Evolutionary conservation across 768 basidiomycete species (phyloP).

Genomic region (Suillus subluteus): DNA sequence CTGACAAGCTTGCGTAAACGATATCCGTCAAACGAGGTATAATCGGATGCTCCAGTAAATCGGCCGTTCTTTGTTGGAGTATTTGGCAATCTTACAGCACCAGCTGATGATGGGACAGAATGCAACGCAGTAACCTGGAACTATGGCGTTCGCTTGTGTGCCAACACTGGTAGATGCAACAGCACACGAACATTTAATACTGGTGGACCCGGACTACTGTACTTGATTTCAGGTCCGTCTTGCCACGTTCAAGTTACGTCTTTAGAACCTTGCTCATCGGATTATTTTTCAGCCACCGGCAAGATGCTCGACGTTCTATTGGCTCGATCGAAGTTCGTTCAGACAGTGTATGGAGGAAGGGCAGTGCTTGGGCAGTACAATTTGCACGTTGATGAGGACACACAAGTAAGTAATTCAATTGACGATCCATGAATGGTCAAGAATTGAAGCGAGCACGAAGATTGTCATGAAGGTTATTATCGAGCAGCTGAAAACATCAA

Average conservation of each 20-base stretch:
- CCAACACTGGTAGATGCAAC: constrained; percentile 30
- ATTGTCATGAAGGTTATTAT: constrained; percentile 29
- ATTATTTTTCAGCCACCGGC: constrained; percentile 24
- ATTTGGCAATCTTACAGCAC: not conserved
- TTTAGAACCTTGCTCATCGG: not conserved
- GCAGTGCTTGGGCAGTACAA: constrained; percentile 20
- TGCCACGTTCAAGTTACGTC: not conserved
- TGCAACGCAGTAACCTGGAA: constrained; percentile 16
- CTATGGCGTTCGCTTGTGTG: not conserved
- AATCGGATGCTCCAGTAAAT: not conserved
- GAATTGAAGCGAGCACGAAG: constrained; percentile 28
- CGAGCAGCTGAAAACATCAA: constrained; percentile 19
- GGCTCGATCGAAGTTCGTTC: constrained; percentile 23
- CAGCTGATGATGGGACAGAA: constrained; percentile 17
- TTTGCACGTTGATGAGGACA: constrained; percentile 27
- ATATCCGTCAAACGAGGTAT: not conserved
- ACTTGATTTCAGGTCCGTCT: constrained; percentile 27
- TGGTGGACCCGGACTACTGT: constrained; percentile 24
- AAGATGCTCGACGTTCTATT: constrained; percentile 23
- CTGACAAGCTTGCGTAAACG: not conserved
- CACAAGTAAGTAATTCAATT: constrained; percentile 22
- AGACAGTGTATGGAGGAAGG: constrained; percentile 28
- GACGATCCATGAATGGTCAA: constrained; percentile 24
- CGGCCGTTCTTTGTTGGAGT: not conserved
- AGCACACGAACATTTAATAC: constrained; percentile 29